These are phyloP conservation scores for Acanthamoeba lenticulata DNA, from an alignment of 208 protist species.

Conservation along the genomic window DNA sequence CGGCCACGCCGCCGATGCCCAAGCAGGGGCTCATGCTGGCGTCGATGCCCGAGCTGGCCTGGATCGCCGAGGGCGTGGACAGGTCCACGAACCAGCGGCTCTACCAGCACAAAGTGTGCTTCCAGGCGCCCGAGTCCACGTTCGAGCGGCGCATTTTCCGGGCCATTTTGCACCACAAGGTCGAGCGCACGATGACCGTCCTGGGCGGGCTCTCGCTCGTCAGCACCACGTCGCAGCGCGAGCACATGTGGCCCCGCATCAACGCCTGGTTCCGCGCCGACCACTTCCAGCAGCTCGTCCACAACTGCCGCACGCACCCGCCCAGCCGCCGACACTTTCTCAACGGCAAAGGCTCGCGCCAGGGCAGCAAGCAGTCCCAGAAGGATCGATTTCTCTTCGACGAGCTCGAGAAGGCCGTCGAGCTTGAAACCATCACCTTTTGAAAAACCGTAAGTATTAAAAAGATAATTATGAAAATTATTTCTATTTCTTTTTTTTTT, in stretches of 20 bases:
- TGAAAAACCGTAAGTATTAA: no score
- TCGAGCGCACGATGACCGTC: neutral
- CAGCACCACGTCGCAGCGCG: neutral
- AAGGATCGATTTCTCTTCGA: neutral
- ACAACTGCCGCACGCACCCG: neutral
- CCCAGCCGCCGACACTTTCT: neutral
- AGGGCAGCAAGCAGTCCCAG: neutral
- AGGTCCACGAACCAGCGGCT: neutral
- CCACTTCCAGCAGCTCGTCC: neutral
- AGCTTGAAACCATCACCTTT: neutral
- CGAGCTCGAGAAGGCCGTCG: neutral
- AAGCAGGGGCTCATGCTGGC: neutral
- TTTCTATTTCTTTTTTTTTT: no score
- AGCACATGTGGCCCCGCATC: neutral
- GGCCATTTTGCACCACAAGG: neutral
- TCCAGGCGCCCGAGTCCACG: neutral
- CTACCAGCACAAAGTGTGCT: neutral
- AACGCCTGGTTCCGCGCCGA: neutral
- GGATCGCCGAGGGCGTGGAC: neutral
- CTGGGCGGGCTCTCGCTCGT: neutral
- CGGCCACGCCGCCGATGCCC: neutral
- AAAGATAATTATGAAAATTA: neutral
- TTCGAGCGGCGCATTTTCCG: neutral
- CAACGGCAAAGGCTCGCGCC: constrained; percentile 4
- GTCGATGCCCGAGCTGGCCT: neutral